A percentile compares a stretch with the other conserved stretches of the same genome.
These are phyloP conservation scores for Saturnispora hagleri DNA, from an alignment of 805 yeast species.

Conservation along the genomic window DNA sequence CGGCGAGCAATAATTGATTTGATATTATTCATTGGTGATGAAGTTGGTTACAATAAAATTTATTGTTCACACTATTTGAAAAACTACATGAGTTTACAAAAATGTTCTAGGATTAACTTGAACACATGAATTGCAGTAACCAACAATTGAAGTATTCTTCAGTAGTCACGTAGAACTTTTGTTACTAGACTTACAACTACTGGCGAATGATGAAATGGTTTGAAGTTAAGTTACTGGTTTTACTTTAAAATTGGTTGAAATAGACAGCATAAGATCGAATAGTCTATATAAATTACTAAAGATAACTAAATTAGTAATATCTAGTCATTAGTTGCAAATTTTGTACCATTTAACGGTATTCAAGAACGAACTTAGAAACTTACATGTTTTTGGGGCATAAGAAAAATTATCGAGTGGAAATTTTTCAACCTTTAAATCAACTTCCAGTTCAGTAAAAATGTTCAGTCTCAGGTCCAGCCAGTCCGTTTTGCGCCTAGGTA, in stretches of 20 bases:
- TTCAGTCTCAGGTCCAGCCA: constrained; percentile 5
- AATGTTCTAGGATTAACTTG: background rate
- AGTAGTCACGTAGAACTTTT: background rate
- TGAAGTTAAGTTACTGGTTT: no score
- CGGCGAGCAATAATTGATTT: background rate
- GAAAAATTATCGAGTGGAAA: background rate
- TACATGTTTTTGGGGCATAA: background rate
- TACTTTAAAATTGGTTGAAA: no score
- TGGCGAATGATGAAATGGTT: no score
- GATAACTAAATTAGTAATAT: no score
- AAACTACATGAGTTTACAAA: background rate
- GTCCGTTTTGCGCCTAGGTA: background rate
- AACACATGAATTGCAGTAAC: no score
- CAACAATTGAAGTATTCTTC: background rate
- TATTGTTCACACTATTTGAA: background rate
- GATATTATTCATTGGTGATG: background rate
- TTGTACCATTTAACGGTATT: background rate
- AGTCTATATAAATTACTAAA: no score
- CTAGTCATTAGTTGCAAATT: no score
- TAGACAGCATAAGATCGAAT: no score
- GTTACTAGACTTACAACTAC: background rate
- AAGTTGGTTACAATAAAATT: background rate
- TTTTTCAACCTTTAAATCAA: background rate
- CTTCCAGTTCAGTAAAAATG: background rate
- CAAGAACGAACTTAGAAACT: background rate